These are phyloP conservation scores for Suillus occidentalis DNA, from an alignment of 768 basidiomycete species.

Conservation along the genomic window DNA sequence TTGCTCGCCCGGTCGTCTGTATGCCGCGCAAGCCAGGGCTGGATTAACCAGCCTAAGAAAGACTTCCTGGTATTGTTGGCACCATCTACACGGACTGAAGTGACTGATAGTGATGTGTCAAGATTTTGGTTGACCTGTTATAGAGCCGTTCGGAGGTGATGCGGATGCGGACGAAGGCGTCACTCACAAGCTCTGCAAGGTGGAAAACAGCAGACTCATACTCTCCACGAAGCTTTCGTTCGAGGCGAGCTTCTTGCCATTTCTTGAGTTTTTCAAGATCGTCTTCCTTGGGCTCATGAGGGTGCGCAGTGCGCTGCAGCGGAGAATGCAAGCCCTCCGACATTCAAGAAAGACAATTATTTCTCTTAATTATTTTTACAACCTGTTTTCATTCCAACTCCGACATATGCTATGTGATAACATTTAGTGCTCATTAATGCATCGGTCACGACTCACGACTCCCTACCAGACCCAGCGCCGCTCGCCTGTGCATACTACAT, in stretches of 20 bases:
- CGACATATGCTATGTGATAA: slow-evolving; percentile 2
- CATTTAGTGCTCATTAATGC: too few species aligned
- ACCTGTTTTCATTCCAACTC: not conserved
- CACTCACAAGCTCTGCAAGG: slow-evolving; percentile 62
- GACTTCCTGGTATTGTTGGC: slow-evolving; percentile 69
- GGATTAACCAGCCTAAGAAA: slow-evolving; percentile 79
- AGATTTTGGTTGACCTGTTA: slow-evolving; percentile 67
- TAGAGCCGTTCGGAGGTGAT: slow-evolving; percentile 6
- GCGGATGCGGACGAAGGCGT: not conserved
- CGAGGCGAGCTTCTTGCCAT: slow-evolving; percentile 78
- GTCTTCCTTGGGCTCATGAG: slow-evolving; percentile 50
- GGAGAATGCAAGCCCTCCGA: slow-evolving; percentile 41
- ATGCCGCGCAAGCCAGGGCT: slow-evolving; percentile 51
- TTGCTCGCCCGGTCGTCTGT: slow-evolving; percentile 16
- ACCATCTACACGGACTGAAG: slow-evolving; percentile 81
- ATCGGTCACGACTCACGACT: too few species aligned
- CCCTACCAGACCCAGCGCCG: too few species aligned
- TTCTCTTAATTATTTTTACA: not conserved
- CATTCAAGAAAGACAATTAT: slow-evolving; percentile 5
- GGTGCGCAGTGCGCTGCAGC: slow-evolving; percentile 53
- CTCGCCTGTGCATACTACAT: too few species aligned
- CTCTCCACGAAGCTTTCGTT: slow-evolving; percentile 67
- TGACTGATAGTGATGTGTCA: slow-evolving; percentile 63
- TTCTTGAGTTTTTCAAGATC: slow-evolving; percentile 57
- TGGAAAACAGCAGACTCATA: slow-evolving; percentile 70